phyloP scores from a whole-genome alignment of 2,329 filamentous ascomycete species.

The Lizonia empirigonia region DNA sequence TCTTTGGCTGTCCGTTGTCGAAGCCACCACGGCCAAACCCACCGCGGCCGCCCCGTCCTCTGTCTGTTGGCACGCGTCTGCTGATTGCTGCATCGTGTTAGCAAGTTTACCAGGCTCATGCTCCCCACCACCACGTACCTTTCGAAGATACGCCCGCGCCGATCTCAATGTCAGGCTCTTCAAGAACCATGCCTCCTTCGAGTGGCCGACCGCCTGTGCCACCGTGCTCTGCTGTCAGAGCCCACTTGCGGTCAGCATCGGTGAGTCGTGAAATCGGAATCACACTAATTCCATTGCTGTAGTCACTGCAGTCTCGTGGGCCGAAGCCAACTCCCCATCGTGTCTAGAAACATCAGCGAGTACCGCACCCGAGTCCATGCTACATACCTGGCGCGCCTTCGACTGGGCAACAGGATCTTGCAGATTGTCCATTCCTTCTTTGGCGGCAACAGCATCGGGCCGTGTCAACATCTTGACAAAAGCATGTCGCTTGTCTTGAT shows the following conservation, averaged over 20 bases:
- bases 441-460: slow-evolving; percentile 80
- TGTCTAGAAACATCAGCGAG: slow-evolving; percentile 63
- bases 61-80: slow-evolving; percentile 43
- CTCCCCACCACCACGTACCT: too few relatives aligned
- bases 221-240: slow-evolving; percentile 89
- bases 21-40: slow-evolving; percentile 23
- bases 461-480: slow-evolving; percentile 99
- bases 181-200: slow-evolving; percentile 82
- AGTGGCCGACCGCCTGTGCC: slow-evolving; percentile 86
- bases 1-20: slow-evolving; percentile 31
- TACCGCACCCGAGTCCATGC: not conserved
- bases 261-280: slow-evolving; percentile 93
- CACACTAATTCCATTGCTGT: slow-evolving; percentile 85
- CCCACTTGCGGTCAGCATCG: slow-evolving; percentile 96
- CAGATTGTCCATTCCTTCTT: slow-evolving; percentile 83
- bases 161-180: slow-evolving; percentile 98
- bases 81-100: slow-evolving; percentile 41
- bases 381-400: slow-evolving; percentile 54
- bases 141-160: slow-evolving; percentile 97
- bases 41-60: slow-evolving; percentile 31
- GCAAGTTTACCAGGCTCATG: too few relatives aligned
- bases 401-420: slow-evolving; percentile 74
- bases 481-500: slow-evolving; percentile 95
- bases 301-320: slow-evolving; percentile 95
- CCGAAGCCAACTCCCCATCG: slow-evolving; percentile 98